Percentiles rank a stretch among this genome's conserved stretches.
These are phyloP conservation scores for Spatholobus suberectus DNA, from an alignment of 306 rosid species.

Conservation along the genomic window DNA sequence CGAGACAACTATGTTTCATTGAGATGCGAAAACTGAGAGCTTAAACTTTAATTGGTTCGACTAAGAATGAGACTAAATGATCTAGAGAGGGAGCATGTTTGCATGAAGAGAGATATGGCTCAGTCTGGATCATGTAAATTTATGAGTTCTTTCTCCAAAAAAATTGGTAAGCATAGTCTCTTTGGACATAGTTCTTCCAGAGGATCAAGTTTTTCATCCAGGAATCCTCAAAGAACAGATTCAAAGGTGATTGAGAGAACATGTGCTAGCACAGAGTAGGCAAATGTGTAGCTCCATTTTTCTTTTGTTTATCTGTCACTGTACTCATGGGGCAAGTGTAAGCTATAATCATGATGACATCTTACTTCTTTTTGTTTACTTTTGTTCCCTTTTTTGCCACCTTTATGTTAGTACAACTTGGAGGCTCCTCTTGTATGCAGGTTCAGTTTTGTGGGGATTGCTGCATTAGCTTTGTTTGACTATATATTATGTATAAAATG, in stretches of 20 bases:
- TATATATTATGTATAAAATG: conserved; percentile 33
- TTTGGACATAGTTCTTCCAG: conserved; percentile 85
- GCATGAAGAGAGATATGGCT: conserved; percentile 98
- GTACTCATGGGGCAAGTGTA: conserved; percentile 11
- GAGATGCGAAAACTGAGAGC: conserved; percentile 96
- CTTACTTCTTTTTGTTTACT: conserved; percentile 36
- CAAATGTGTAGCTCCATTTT: conserved; percentile 33
- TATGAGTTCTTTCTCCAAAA: conserved; percentile 88
- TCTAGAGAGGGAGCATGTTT: conserved; percentile 94
- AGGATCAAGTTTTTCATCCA: conserved; percentile 92
- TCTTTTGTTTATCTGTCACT: conserved; percentile 6
- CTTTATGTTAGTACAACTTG: conserved; percentile 51
- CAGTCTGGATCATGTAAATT: conserved; percentile 87
- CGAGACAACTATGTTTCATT: conserved; percentile 95
- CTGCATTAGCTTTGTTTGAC: conserved; percentile 39
- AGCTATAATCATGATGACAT: conserved; percentile 50
- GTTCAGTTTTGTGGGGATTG: conserved; percentile 49
- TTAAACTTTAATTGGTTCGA: conserved; percentile 89
- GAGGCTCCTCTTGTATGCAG: conserved; percentile 52
- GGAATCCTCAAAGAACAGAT: conserved; percentile 86
- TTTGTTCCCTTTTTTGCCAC: conserved; percentile 37
- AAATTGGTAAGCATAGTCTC: conserved; percentile 73
- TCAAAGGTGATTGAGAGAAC: conserved; percentile 95
- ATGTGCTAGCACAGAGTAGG: conserved; percentile 95
- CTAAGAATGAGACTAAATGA: conserved; percentile 93